Conservation (phyloP, 306 rosid species). For the Nissolia schottii region DNA sequence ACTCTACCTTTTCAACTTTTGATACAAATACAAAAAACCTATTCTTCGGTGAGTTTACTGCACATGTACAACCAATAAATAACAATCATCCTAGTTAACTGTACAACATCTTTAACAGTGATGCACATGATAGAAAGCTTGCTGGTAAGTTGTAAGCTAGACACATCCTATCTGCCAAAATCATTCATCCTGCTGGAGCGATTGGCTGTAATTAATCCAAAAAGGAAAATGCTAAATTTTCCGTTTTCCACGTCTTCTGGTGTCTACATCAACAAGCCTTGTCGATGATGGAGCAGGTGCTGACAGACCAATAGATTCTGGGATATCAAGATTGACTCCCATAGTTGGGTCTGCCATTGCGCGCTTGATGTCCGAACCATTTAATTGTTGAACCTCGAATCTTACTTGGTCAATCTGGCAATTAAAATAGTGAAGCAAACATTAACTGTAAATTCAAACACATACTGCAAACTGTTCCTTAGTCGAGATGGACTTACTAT, state of each 20-base stretch:
- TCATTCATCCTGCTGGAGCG: constrained; percentile 2
- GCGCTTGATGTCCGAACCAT: constrained; percentile 52
- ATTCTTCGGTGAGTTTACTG: background rate
- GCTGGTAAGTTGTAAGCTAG: constrained; percentile 29
- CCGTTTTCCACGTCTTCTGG: constrained; percentile 66
- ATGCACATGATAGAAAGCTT: constrained; percentile 18
- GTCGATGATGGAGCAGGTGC: constrained; percentile 50
- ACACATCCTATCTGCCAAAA: constrained; percentile 2
- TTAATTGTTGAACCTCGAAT: constrained; percentile 47
- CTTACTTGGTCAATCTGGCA: constrained; percentile 66
- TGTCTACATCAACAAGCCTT: constrained; percentile 74
- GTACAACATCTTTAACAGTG: constrained; percentile 31
- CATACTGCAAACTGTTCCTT: background rate
- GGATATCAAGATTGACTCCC: constrained; percentile 76
- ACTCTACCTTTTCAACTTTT: background rate
- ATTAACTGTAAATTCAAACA: background rate
- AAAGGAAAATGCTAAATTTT: constrained; percentile 49
- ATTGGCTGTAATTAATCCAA: constrained; percentile 17
- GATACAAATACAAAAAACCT: background rate
- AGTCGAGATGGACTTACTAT: constrained; percentile 49
- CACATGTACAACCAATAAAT: constrained; percentile 12
- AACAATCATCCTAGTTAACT: constrained; percentile 31
- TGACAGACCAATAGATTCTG: constrained; percentile 82
- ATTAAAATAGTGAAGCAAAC: constrained; percentile 17
- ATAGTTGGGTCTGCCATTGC: constrained; percentile 48